Evolutionary conservation across 2,329 filamentous ascomycete genomes (phyloP).

Genomic region (Alternaria brassicae): DNA sequence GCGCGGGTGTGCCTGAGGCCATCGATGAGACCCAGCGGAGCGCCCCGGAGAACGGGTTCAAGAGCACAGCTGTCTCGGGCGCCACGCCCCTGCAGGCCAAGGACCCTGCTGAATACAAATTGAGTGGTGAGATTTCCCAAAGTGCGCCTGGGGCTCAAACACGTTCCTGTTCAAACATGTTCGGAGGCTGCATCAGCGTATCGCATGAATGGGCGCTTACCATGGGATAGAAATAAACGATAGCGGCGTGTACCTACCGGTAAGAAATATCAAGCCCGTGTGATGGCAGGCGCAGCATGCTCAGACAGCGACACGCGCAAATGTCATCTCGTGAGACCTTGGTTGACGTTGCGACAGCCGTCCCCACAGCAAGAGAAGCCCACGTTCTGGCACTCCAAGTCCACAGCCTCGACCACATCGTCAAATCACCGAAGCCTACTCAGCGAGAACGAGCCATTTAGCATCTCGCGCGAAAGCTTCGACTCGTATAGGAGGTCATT

Average conservation of each 20-base stretch:
- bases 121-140: conserved; percentile 55
- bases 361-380: conserved; percentile 91
- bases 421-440: conserved; percentile 69
- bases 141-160: conserved; percentile 9
- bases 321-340: not conserved
- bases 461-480: conserved; percentile 94
- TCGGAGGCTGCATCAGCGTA: conserved; percentile 6
- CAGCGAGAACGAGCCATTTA: conserved; percentile 89
- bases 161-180: not conserved
- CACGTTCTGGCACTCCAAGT: conserved; percentile 71
- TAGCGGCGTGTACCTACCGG: conserved; percentile 91
- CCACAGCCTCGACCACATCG: conserved; percentile 58
- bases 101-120: conserved; percentile 59
- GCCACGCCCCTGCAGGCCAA: conserved; percentile 54
- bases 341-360: conserved; percentile 54
- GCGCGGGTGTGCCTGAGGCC: conserved; percentile 43
- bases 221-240: conserved; percentile 82
- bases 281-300: not conserved
- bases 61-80: conserved; percentile 45
- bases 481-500: conserved; percentile 96
- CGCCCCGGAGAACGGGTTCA: conserved; percentile 43
- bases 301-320: conserved; percentile 7
- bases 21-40: conserved; percentile 43
- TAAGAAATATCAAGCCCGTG: conserved; percentile 56
- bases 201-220: conserved; percentile 35